Evolutionary conservation across 2,329 filamentous ascomycete genomes (phyloP), one percentile per base, ranked within the genome.

Genomic region (Cadophora gregata): DNA sequence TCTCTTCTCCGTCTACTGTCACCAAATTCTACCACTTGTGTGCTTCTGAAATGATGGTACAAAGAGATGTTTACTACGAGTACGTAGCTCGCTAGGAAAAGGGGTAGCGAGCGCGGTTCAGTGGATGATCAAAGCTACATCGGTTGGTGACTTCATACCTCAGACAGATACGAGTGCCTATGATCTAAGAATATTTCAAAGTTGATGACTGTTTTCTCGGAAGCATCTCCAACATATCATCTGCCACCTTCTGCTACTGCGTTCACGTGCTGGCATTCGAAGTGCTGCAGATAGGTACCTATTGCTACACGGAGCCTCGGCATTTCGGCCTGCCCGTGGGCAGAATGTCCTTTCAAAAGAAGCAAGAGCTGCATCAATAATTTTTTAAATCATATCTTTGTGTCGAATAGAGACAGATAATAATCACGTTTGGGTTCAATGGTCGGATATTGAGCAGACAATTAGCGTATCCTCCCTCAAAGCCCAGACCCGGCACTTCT

Each of bases 401-500:
- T 29, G 21, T 29, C 33, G 25, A 38, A 59, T 42, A 42, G 21
- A 27, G 14, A 25, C 14, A 9, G 16, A 31, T 24, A 19, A 45
- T 45, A 10, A 29, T 31, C 19, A 14, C 0, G 16, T 21, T 10
- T 47, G n/a, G 9, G 25, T 5, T 24, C 58, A 31, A n/a, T 31
- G 38, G 25, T 24, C n/a, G 33, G n/a, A 16, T 14, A 2, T 42
- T 14, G 6, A 36, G 19, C 10, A 19, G 36, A 16, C 6, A 47
- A 47, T 31, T 48, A 45, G 58, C 25, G 19, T 38, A 12, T 48
- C 38, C 9, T 29, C 2, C 19, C 42, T 12, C 25, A 24, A 27
- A 47, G 25, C 24, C 58, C 38, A 60, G 56, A 14, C 36, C 24
- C 14, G 36, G 56, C 36, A 59, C 33, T 47, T 60, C 58, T 48